These are phyloP conservation scores for Microdochium paspali DNA, from an alignment of 2,329 filamentous ascomycete species.

Conservation along the genomic window DNA sequence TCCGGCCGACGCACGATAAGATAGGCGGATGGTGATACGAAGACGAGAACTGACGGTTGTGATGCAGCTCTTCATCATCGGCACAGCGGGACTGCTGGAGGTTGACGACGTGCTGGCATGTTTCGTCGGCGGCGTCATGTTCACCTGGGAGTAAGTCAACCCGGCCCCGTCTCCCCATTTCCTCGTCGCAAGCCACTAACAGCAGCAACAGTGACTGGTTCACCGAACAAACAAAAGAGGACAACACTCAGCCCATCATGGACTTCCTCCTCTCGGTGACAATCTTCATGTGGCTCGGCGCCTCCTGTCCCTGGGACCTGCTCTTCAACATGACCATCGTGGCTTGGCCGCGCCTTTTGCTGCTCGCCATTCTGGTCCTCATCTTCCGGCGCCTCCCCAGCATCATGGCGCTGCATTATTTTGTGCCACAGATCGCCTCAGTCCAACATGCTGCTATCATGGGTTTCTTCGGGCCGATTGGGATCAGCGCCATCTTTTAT, in stretches of 20 bases:
- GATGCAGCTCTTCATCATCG: conserved; percentile 5
- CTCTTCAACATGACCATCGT: conserved; percentile 18
- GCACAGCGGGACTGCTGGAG: conserved; percentile 9
- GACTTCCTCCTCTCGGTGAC: conserved; percentile 8
- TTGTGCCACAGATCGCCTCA: conserved; percentile 5
- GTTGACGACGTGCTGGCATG: conserved; percentile 13
- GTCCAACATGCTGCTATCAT: conserved; percentile 5
- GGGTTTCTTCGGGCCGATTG: conserved; percentile 12
- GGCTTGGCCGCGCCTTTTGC: conserved; percentile 1
- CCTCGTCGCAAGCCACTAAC: neutral
- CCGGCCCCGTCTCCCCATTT: neutral
- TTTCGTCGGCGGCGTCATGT: conserved; percentile 10
- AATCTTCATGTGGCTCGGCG: conserved; percentile 8
- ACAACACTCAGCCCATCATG: conserved; percentile 7
- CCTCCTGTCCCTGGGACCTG: conserved; percentile 5
- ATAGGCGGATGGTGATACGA: too few species aligned
- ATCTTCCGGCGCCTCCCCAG: conserved; percentile 4
- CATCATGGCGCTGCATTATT: conserved; percentile 3
- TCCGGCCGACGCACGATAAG: too few species aligned
- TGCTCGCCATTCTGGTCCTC: conserved; percentile 4
- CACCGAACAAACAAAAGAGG: conserved; percentile 1
- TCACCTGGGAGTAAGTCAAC: conserved; percentile 5
- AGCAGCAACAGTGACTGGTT: conserved; percentile 4
- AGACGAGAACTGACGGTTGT: neutral
- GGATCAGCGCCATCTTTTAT: conserved; percentile 11